Percentiles rank a stretch among this genome's conserved stretches.
These are phyloP conservation scores for Stagonosporopsis chrysanthemi DNA, from an alignment of 2,329 filamentous ascomycete genomes.

Conservation along the genomic window DNA sequence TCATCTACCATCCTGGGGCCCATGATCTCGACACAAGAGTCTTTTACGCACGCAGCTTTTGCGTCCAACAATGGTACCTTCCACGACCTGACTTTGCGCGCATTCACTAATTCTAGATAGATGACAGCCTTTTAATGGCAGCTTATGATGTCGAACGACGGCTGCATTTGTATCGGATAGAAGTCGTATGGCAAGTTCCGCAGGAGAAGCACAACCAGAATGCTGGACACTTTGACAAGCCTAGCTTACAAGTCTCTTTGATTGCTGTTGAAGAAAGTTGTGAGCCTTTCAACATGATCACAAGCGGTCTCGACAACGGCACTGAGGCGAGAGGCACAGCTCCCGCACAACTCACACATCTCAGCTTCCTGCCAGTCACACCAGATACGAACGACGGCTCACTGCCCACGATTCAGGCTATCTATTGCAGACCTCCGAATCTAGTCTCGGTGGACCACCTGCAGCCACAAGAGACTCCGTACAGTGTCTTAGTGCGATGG, in stretches of 20 bases:
- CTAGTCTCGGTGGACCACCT: constrained; percentile 51
- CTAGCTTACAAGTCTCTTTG: constrained; percentile 39
- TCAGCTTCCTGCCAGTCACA: constrained; percentile 75
- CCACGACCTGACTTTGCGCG: too few species aligned
- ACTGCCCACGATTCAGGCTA: constrained; percentile 72
- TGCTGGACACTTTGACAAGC: constrained; percentile 50
- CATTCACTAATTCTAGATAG: constrained; percentile 25
- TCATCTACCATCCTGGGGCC: constrained; percentile 76
- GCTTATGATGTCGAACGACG: constrained; percentile 74
- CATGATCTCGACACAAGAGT: constrained; percentile 66
- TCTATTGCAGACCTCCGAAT: constrained; percentile 69
- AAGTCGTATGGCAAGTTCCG: constrained; percentile 74
- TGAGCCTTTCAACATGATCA: constrained; percentile 36
- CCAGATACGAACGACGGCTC: constrained; percentile 67
- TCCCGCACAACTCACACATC: constrained; percentile 66
- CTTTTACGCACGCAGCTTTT: constrained; percentile 52
- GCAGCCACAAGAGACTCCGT: constrained; percentile 68
- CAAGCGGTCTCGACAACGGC: constrained; percentile 32
- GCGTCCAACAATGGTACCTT: constrained; percentile 73
- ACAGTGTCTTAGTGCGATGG: constrained; percentile 85
- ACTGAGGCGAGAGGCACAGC: constrained; percentile 35
- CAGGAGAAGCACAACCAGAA: constrained; percentile 64
- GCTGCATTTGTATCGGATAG: constrained; percentile 75
- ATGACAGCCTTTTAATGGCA: constrained; percentile 66
- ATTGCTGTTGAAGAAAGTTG: constrained; percentile 43